These are phyloP conservation scores for Penicillium macrosclerotiorum DNA, from an alignment of 495 filamentous ascomycete genomes.

Conservation along the genomic window DNA sequence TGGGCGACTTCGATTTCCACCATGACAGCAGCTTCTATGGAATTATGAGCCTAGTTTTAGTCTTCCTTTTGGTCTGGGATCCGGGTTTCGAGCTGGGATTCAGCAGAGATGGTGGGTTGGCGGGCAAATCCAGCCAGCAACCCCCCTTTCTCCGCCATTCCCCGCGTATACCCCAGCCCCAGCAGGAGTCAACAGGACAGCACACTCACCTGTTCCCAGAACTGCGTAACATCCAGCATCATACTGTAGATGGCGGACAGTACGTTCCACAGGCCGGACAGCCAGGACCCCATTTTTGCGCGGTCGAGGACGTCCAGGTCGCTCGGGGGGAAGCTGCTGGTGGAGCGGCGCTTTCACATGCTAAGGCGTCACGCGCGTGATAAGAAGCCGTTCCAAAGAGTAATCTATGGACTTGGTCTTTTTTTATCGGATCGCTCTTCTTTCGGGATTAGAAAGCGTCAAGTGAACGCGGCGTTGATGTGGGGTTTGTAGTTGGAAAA, in stretches of 20 bases:
- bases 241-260: constrained; percentile 51
- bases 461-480: no score
- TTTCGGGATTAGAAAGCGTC: no score
- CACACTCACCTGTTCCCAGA: constrained; percentile 60
- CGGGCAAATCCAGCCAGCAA: background rate
- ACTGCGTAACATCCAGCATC: constrained; percentile 60
- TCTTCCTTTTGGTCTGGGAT: background rate
- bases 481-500: background rate
- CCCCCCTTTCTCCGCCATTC: background rate
- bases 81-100: background rate
- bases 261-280: constrained; percentile 26
- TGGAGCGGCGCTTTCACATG: constrained; percentile 36
- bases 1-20: constrained; percentile 41
- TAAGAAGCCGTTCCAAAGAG: no score
- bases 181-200: background rate
- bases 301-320: constrained; percentile 8
- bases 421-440: no score
- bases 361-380: constrained; percentile 28
- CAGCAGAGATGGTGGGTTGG: background rate
- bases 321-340: constrained; percentile 9
- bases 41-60: background rate
- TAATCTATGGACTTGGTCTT: no score
- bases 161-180: background rate
- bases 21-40: constrained; percentile 36
- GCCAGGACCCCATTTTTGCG: constrained; percentile 26